Base-by-base conservation (phyloP, 2,329 filamentous ascomycete species). In the Trichoderma atrobrunneum region DNA sequence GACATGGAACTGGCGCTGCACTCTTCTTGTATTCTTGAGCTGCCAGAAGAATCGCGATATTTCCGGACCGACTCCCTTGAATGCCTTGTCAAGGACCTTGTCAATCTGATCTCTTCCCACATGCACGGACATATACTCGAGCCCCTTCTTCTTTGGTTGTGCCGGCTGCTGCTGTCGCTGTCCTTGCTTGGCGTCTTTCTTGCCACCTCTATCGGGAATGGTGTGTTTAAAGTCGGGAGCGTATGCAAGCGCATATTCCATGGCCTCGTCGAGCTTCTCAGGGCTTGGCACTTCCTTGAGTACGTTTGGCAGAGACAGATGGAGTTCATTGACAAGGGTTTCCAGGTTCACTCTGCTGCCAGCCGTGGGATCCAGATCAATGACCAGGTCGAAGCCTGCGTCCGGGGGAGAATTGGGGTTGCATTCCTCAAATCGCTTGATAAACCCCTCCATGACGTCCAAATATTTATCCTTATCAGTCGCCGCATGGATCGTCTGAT, bases 401-500 rank as follows among this genome's bases (percentile, higher is more conserved):
- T 99, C 96, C 1, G 96, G 95, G n/a, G 83, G 81, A 8, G 83
- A 83, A 21, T 89, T 86, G 1, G 87, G 83, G 75, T 95, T 88
- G 72, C 94, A 86, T 24, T 91, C 88, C 82, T 99, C 92, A 79
- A 97, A 98, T 43, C 96, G 90, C 14, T 88, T 82, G 75, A 99
- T 86, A 82, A 99, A 99, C 3, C 94, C 93, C 76, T 98, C 93
- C 96, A 99, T 98, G 76, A 99, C 97, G 6, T 89, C 89, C 61
- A 96, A 85, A 70, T 96, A 93, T 80, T 97, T 95, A 21, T 87
- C 83, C 61, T 86, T 82, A 59, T 92, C 88, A 71, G 93, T 92
- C 60, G 89, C 92, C 12, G 95, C 95, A 78, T 96, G 94, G 73
- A 99, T 98, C 0, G 96, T 99, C 82, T 99, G 96, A 80, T 99